These are phyloP conservation scores for Globisporangium irregulare DNA, from an alignment of 352 stramenopile genomes.

Conservation along the genomic window DNA sequence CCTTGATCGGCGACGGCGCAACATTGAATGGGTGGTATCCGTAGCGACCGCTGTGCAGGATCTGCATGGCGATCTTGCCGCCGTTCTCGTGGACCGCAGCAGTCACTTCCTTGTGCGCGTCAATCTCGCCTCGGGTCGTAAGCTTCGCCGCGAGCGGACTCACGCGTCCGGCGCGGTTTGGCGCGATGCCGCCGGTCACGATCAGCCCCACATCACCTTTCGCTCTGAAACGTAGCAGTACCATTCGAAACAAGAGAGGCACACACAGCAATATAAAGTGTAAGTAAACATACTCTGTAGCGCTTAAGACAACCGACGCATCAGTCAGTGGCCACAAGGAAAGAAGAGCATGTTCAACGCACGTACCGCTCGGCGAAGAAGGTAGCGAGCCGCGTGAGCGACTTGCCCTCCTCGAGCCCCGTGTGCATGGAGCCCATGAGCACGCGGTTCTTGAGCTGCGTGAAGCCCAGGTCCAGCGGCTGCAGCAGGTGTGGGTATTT, in stretches of 20 bases:
- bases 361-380: slow-evolving; percentile 92
- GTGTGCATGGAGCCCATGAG: slow-evolving; percentile 94
- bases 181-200: slow-evolving; percentile 92
- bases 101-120: slow-evolving; percentile 92
- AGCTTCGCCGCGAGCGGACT: slow-evolving; percentile 94
- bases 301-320: not conserved
- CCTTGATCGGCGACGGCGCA: slow-evolving; percentile 90
- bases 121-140: slow-evolving; percentile 85
- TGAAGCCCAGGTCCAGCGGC: slow-evolving; percentile 80
- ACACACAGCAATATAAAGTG: not conserved
- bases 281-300: not conserved
- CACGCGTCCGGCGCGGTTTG: slow-evolving; percentile 92
- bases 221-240: slow-evolving; percentile 37
- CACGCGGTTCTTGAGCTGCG: slow-evolving; percentile 81
- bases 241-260: not conserved
- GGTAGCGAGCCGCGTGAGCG: slow-evolving; percentile 82
- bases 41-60: slow-evolving; percentile 94
- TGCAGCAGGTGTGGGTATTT: slow-evolving; percentile 78
- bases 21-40: slow-evolving; percentile 96
- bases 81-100: slow-evolving; percentile 88
- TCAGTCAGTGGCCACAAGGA: too few relatives aligned
- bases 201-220: slow-evolving; percentile 93
- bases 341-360: not conserved
- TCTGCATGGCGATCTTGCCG: slow-evolving; percentile 90
- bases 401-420: slow-evolving; percentile 83